A percentile compares a stretch with the other conserved stretches of the same genome.
phyloP scores from a whole-genome alignment of 2,329 filamentous ascomycete species.

The Colletotrichum siamense region DNA sequence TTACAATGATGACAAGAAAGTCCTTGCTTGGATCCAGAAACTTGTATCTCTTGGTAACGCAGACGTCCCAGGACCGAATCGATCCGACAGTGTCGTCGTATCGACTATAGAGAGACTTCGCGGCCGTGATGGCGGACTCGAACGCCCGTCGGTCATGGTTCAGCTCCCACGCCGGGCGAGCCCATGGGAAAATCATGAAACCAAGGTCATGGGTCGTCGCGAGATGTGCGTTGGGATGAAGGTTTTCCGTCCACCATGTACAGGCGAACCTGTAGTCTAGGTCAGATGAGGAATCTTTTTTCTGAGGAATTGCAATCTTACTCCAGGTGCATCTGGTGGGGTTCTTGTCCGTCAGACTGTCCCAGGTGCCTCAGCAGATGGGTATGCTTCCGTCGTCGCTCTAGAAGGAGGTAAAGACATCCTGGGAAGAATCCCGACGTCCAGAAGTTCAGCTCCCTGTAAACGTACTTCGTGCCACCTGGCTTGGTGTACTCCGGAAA shows the following conservation, averaged over 20 bases:
- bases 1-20: conserved; percentile 47
- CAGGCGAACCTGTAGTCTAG: conserved; percentile 30
- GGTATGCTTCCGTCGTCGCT: conserved; percentile 34
- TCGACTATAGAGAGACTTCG: conserved; percentile 40
- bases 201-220: conserved; percentile 46
- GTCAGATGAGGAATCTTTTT: background rate
- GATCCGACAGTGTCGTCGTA: conserved; percentile 37
- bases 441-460: conserved; percentile 48
- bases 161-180: conserved; percentile 42
- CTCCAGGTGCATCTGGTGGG: conserved; percentile 31
- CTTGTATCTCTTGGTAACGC: conserved; percentile 41
- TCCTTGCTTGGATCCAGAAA: conserved; percentile 39
- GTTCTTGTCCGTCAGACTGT: conserved; percentile 1
- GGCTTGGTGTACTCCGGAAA: conserved; percentile 44
- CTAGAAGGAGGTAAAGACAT: conserved; percentile 44
- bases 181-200: conserved; percentile 48
- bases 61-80: conserved; percentile 49
- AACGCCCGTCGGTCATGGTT: conserved; percentile 39
- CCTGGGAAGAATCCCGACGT: conserved; percentile 55
- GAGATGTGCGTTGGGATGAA: conserved; percentile 38
- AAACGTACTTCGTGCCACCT: conserved; percentile 40
- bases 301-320: conserved; percentile 1
- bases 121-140: conserved; percentile 36
- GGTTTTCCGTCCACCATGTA: conserved; percentile 45
- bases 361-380: background rate